Evolutionary conservation across 2,329 filamentous ascomycete genomes (phyloP).

Genomic region (Onygena corvina): DNA sequence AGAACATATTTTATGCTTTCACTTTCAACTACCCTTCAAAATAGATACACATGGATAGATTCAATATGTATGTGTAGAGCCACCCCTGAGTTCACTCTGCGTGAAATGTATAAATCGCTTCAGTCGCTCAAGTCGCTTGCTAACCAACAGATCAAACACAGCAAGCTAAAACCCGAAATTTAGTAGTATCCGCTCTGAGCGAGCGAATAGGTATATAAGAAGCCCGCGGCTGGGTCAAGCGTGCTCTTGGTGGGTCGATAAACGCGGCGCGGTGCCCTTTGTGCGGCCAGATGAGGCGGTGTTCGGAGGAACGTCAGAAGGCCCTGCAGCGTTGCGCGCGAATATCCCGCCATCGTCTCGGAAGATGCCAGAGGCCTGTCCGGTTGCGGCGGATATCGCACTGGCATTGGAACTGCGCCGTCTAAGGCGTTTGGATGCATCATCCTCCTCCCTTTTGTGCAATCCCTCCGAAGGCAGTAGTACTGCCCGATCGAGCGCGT

Average conservation of each 20-base stretch:
- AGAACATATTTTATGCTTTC: too few relatives aligned
- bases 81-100: too few relatives aligned
- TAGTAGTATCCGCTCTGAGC: too few relatives aligned
- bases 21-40: too few relatives aligned
- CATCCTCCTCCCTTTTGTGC: slow-evolving; percentile 47
- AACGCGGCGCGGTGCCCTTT: background rate
- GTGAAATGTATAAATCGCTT: too few relatives aligned
- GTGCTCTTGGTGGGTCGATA: background rate
- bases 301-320: background rate
- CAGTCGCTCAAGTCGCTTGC: too few relatives aligned
- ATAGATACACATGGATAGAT: too few relatives aligned
- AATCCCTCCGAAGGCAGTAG: slow-evolving; percentile 54
- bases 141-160: too few relatives aligned
- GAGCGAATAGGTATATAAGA: too few relatives aligned
- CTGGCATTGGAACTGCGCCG: slow-evolving; percentile 29
- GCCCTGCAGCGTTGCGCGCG: background rate
- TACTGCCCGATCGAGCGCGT: slow-evolving; percentile 58
- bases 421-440: slow-evolving; percentile 37
- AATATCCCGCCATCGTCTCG: background rate
- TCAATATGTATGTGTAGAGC: too few relatives aligned
- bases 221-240: background rate
- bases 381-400: slow-evolving; percentile 4
- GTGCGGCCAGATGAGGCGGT: background rate
- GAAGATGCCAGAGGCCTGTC: background rate
- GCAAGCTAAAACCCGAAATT: too few relatives aligned